Percentiles rank a stretch among this genome's conserved stretches.
These are phyloP conservation scores for Cryptosporidium meleagridis DNA, from an alignment of 169 alveolate species.

Conservation along the genomic window DNA sequence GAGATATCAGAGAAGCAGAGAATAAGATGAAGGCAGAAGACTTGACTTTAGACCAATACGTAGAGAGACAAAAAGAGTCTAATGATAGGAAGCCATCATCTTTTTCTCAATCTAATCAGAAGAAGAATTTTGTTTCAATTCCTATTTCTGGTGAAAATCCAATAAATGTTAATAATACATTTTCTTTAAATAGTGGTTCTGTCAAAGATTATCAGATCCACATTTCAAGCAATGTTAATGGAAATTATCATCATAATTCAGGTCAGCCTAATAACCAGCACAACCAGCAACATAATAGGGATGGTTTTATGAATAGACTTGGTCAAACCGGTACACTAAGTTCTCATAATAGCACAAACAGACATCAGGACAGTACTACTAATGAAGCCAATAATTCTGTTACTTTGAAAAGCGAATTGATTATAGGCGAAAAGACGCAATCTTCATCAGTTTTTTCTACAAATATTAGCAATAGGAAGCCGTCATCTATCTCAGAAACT, in stretches of 20 bases:
- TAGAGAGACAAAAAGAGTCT: slow-evolving; percentile 42
- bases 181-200: background rate
- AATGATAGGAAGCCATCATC: background rate
- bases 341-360: background rate
- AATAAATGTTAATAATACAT: background rate
- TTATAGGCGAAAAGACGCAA: background rate
- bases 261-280: background rate
- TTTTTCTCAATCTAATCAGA: slow-evolving; percentile 19
- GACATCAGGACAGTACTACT: background rate
- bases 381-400: background rate
- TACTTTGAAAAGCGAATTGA: background rate
- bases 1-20: slow-evolving; percentile 71
- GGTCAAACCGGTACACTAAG: background rate
- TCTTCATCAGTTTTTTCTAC: background rate
- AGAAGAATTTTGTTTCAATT: background rate
- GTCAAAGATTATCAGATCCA: background rate
- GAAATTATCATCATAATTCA: background rate
- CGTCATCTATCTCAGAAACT: slow-evolving; percentile 44
- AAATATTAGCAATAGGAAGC: background rate
- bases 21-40: slow-evolving; percentile 70
- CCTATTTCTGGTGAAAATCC: background rate
- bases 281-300: background rate
- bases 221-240: background rate
- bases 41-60: slow-evolving; percentile 63
- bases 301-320: background rate